Conservation (phyloP, 148 eudicot species). For the Arctostaphylos glauca region DNA sequence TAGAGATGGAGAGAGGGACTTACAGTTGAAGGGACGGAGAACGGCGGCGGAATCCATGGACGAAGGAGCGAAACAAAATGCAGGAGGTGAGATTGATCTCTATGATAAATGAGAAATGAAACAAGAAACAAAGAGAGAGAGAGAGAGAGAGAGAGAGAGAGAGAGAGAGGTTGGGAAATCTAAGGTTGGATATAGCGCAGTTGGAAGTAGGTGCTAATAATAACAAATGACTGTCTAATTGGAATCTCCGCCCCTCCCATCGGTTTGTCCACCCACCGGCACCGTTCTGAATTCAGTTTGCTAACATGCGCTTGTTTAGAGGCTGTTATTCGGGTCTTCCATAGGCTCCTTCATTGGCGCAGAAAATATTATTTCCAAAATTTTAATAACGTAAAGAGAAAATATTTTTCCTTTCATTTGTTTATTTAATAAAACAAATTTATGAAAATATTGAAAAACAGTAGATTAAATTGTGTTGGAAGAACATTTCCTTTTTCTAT, state of each 20-base stretch:
- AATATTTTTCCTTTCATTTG: too few relatives aligned
- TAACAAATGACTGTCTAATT: background rate
- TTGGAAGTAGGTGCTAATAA: background rate
- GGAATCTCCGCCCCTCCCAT: constrained; percentile 16
- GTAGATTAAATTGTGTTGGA: too few relatives aligned
- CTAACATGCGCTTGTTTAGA: background rate
- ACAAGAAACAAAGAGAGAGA: background rate
- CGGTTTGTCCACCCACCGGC: constrained; percentile 19
- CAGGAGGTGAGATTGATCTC: constrained; percentile 11
- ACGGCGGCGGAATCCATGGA: constrained; percentile 55
- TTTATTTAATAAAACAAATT: too few relatives aligned
- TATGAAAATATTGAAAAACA: too few relatives aligned
- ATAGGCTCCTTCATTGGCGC: too few relatives aligned
- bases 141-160: background rate
- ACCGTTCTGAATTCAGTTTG: background rate
- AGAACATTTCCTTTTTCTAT: too few relatives aligned
- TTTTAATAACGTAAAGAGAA: too few relatives aligned
- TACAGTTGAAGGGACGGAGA: constrained; percentile 53
- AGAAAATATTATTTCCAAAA: too few relatives aligned
- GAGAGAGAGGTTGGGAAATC: too few relatives aligned
- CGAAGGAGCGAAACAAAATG: constrained; percentile 1
- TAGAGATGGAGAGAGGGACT: constrained; percentile 6
- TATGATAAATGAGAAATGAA: background rate
- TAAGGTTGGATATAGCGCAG: too few relatives aligned
- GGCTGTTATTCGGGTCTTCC: too few relatives aligned